These are phyloP conservation scores for Talaromyces sp. DNA, from an alignment of 2,329 filamentous ascomycete genomes.

Conservation along the genomic window DNA sequence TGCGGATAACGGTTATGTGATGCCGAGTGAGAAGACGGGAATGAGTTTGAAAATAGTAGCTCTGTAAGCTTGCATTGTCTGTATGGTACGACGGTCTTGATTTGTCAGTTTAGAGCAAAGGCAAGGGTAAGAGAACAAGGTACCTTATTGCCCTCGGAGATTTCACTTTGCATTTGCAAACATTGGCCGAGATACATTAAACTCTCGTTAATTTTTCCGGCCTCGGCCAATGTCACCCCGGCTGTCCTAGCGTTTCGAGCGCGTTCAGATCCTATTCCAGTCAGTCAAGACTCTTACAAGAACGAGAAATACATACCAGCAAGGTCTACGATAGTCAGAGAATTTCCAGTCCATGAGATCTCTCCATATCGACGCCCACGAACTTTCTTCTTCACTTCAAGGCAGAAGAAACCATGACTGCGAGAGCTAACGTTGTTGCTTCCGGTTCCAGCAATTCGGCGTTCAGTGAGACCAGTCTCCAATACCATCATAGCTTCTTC, in stretches of 20 bases:
- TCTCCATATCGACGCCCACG: constrained; percentile 50
- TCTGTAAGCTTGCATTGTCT: constrained; percentile 83
- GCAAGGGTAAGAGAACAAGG: constrained; percentile 16
- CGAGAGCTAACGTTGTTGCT: constrained; percentile 90
- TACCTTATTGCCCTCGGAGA: constrained; percentile 70
- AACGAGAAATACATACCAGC: constrained; percentile 56
- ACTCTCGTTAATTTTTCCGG: constrained; percentile 97
- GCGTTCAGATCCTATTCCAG: constrained; percentile 67
- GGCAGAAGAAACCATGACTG: constrained; percentile 92
- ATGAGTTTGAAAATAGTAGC: constrained; percentile 83
- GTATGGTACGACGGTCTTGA: constrained; percentile 72
- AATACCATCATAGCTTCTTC: constrained; percentile 85
- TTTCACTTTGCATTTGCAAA: constrained; percentile 87
- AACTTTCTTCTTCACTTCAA: constrained; percentile 83
- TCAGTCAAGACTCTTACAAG: not conserved
- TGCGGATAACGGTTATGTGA: constrained; percentile 65
- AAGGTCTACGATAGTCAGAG: constrained; percentile 83
- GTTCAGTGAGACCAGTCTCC: constrained; percentile 82
- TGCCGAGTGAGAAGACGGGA: constrained; percentile 58
- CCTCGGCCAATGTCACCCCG: constrained; percentile 86
- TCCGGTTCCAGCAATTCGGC: constrained; percentile 82
- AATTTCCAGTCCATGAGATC: constrained; percentile 69
- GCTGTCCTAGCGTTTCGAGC: constrained; percentile 91
- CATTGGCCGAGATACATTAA: constrained; percentile 98
- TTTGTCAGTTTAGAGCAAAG: not conserved